A percentile compares a stretch with the other conserved stretches of the same genome.
Evolutionary conservation across 441 rosid genomes (phyloP).

Genomic region (Erysimum pusillum): DNA sequence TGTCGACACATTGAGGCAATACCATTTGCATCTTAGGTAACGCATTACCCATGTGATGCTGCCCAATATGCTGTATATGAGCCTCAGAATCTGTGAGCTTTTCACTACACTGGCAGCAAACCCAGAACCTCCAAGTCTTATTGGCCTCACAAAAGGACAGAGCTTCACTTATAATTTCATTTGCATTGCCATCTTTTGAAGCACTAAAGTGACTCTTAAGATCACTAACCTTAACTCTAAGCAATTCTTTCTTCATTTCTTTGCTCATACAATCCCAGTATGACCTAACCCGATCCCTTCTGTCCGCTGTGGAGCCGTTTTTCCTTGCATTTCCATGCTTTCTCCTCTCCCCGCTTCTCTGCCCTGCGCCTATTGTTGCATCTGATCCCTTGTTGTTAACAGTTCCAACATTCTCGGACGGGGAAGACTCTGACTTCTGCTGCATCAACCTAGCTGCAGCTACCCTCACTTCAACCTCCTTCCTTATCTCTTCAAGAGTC

Average conservation of each 20-base stretch:
- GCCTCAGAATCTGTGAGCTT: slow-evolving; percentile 68
- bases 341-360: slow-evolving; percentile 73
- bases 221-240: slow-evolving; percentile 65
- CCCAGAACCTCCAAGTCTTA: slow-evolving; percentile 87
- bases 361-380: slow-evolving; percentile 51
- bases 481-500: slow-evolving; percentile 87
- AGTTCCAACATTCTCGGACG: slow-evolving; percentile 51
- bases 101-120: slow-evolving; percentile 71
- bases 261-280: slow-evolving; percentile 76
- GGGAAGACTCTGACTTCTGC: slow-evolving; percentile 71
- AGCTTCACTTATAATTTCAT: slow-evolving; percentile 69
- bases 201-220: slow-evolving; percentile 64
- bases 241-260: slow-evolving; percentile 67
- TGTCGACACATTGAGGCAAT: slow-evolving; percentile 75
- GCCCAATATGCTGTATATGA: slow-evolving; percentile 81
- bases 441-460: slow-evolving; percentile 88
- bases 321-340: slow-evolving; percentile 64
- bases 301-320: slow-evolving; percentile 63
- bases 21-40: slow-evolving; percentile 75
- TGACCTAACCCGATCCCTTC: slow-evolving; percentile 66
- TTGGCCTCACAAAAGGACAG: slow-evolving; percentile 62
- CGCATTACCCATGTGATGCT: slow-evolving; percentile 77
- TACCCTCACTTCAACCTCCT: slow-evolving; percentile 94
- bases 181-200: slow-evolving; percentile 64
- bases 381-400: slow-evolving; percentile 59